Percentiles rank a stretch among this genome's conserved stretches.
Conservation (phyloP, 2,329 filamentous ascomycete species). For the Falciphora oryzae region DNA sequence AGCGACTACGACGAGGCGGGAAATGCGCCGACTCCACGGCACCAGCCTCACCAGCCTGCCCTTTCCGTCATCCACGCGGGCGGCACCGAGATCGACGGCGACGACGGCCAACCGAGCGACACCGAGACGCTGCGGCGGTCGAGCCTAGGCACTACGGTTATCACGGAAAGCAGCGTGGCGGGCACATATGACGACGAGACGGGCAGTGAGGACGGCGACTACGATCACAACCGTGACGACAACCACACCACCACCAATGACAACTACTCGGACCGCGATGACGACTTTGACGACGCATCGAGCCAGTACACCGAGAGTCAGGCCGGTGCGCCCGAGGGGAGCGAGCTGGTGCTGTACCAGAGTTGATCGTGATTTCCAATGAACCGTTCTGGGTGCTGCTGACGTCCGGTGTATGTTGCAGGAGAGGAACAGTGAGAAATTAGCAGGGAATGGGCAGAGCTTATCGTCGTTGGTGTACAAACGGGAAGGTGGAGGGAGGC, state of each 20-base stretch:
- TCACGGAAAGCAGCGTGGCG: conserved; percentile 24
- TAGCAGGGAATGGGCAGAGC: background rate
- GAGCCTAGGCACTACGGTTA: conserved; percentile 42
- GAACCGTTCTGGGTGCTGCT: no score
- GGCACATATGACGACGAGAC: conserved; percentile 15
- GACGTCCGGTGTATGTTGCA: no score
- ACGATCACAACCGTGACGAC: conserved; percentile 27
- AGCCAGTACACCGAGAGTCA: conserved; percentile 46
- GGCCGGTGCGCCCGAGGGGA: conserved; percentile 14
- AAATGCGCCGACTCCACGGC: background rate
- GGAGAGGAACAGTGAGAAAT: background rate
- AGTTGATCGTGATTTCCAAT: background rate
- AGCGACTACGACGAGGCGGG: conserved; percentile 2
- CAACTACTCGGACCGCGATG: conserved; percentile 24
- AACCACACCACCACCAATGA: conserved; percentile 9
- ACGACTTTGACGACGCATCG: conserved; percentile 19
- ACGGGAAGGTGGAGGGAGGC: background rate
- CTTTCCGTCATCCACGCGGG: conserved; percentile 7
- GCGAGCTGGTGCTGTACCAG: conserved; percentile 19
- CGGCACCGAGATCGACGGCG: conserved; percentile 18
- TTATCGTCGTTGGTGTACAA: background rate
- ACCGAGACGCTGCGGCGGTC: conserved; percentile 41
- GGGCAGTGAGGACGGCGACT: conserved; percentile 20
- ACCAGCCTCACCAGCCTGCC: background rate
- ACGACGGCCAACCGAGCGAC: conserved; percentile 42